These are phyloP conservation scores for Dictyostelium discoideum DNA, from an alignment of 78 protist genomes.

Conservation along the genomic window DNA sequence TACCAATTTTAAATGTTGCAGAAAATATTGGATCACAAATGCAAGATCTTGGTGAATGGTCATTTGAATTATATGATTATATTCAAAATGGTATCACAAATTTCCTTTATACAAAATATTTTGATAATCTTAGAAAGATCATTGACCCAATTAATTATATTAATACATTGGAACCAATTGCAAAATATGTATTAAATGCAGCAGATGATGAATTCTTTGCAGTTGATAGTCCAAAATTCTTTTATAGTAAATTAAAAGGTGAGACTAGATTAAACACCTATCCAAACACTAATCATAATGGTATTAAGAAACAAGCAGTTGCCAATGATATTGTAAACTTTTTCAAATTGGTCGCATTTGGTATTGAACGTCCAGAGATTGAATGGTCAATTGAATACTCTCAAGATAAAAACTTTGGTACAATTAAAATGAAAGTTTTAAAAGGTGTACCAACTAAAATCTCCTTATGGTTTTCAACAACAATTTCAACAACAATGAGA, in stretches of 20 bases:
- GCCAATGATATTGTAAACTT: not conserved
- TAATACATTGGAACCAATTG: not conserved
- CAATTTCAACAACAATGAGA: not conserved
- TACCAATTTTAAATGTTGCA: conserved; percentile 36
- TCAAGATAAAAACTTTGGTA: not conserved
- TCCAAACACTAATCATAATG: conserved; percentile 27
- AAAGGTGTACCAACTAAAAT: not conserved
- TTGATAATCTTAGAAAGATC: conserved; percentile 11
- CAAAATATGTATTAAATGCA: conserved; percentile 43
- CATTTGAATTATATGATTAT: conserved; percentile 40
- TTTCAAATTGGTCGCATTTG: not conserved
- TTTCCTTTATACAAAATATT: not conserved
- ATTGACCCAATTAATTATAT: conserved; percentile 51
- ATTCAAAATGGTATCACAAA: not conserved
- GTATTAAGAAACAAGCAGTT: not conserved
- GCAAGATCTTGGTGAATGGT: conserved; percentile 42
- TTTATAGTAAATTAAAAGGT: conserved; percentile 32
- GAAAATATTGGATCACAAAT: conserved; percentile 20
- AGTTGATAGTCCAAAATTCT: conserved; percentile 35
- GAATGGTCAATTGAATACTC: conserved; percentile 37
- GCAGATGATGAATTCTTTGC: conserved; percentile 58
- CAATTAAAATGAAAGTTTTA: not conserved
- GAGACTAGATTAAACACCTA: not conserved
- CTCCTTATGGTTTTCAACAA: not conserved
- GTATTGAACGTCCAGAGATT: conserved; percentile 1